Conservation (phyloP, 73 alveolate species). For the Paraurostyla sp. region DNA sequence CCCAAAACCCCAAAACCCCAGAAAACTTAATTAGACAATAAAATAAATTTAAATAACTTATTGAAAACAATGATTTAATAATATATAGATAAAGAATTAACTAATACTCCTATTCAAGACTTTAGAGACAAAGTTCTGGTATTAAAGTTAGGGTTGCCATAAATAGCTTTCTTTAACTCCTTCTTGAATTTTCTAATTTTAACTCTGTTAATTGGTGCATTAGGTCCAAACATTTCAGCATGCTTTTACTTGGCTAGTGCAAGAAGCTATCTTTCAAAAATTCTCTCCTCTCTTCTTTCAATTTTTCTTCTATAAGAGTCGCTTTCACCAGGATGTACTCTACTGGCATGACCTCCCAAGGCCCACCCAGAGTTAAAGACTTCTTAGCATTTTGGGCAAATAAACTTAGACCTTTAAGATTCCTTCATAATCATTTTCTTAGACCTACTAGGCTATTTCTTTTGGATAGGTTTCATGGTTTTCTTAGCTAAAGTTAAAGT, state of each 20-base stretch:
- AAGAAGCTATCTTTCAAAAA: slow-evolving; percentile 47
- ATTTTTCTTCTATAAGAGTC: slow-evolving; percentile 60
- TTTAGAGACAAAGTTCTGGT: background rate
- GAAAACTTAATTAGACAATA: no score
- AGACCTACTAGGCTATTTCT: background rate
- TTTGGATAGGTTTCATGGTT: background rate
- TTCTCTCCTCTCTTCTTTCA: slow-evolving; percentile 59
- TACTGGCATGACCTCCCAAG: slow-evolving; percentile 94
- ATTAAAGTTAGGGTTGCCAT: background rate
- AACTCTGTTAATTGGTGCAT: slow-evolving; percentile 63
- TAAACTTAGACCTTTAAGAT: background rate
- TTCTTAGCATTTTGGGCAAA: slow-evolving; percentile 76
- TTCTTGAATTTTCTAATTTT: slow-evolving; percentile 52
- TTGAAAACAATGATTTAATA: no score
- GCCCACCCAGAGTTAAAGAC: slow-evolving; percentile 90
- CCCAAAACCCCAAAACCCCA: slow-evolving; percentile 2
- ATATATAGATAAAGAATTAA: no score
- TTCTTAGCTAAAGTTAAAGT: background rate
- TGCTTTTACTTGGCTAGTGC: slow-evolving; percentile 45
- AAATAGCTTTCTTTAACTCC: background rate
- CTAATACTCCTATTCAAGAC: background rate
- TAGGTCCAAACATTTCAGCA: background rate
- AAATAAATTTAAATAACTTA: no score
- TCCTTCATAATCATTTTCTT: background rate
- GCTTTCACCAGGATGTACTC: slow-evolving; percentile 90